These are phyloP conservation scores for Synura sp. DNA, from an alignment of 352 stramenopile genomes.

Conservation along the genomic window DNA sequence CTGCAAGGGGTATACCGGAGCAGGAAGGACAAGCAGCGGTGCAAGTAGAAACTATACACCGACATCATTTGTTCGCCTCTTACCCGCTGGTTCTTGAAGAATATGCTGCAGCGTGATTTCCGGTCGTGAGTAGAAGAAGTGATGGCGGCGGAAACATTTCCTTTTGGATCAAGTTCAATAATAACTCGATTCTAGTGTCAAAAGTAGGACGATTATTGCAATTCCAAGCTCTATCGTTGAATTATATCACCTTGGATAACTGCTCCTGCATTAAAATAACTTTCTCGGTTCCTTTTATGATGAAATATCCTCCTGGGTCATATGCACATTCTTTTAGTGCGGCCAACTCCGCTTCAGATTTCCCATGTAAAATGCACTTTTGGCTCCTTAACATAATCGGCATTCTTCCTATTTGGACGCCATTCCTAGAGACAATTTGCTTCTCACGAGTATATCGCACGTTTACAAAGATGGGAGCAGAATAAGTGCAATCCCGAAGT, in stretches of 20 bases:
- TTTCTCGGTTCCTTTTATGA: slow-evolving; percentile 95
- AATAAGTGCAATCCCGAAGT: slow-evolving; percentile 97
- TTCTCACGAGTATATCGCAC: slow-evolving; percentile 93
- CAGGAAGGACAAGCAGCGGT: neutral
- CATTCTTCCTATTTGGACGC: slow-evolving; percentile 80
- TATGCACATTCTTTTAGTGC: slow-evolving; percentile 98
- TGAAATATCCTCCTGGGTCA: slow-evolving; percentile 99
- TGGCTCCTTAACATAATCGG: slow-evolving; percentile 96
- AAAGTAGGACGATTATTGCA: too few species aligned
- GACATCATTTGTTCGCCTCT: too few species aligned
- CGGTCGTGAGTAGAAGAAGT: slow-evolving; percentile 97
- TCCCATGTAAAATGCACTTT: slow-evolving; percentile 91
- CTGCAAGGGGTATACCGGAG: neutral
- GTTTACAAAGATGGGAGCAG: slow-evolving; percentile 97
- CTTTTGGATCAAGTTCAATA: slow-evolving; percentile 88
- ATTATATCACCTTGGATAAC: slow-evolving; percentile 74
- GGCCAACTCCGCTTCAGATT: slow-evolving; percentile 85
- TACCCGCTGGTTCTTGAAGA: slow-evolving; percentile 85
- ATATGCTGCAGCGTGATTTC: slow-evolving; percentile 93
- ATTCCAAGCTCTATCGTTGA: too few species aligned
- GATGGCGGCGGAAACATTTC: slow-evolving; percentile 85
- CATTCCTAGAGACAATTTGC: slow-evolving; percentile 96
- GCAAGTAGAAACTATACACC: slow-evolving; percentile 44
- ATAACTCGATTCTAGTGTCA: slow-evolving; percentile 98
- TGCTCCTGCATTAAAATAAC: slow-evolving; percentile 99